Percentiles rank a stretch among this genome's conserved stretches.
Conservation (phyloP, 2,329 filamentous ascomycete genomes). For the Magnaporthiopsis rhizophila region DNA sequence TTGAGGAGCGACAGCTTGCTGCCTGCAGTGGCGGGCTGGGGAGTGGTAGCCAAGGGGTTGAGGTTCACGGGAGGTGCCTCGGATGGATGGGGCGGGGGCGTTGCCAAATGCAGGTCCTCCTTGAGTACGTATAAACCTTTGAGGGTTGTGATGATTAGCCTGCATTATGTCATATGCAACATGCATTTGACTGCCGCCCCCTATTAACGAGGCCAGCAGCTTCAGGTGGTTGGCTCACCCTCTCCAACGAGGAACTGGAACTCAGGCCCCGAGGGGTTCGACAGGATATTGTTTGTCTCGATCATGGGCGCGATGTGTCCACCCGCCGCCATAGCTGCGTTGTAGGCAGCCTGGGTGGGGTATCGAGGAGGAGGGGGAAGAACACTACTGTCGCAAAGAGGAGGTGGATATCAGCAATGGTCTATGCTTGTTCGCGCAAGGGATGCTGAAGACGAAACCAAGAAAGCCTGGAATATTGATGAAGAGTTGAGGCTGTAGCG, state of each 20-base stretch:
- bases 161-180: neutral
- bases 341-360: constrained; percentile 63
- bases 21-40: constrained; percentile 74
- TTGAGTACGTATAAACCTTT: constrained; percentile 86
- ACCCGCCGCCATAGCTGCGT: constrained; percentile 56
- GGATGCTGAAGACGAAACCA: neutral
- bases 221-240: constrained; percentile 45
- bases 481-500: neutral
- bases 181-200: constrained; percentile 3
- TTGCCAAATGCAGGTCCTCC: constrained; percentile 87
- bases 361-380: constrained; percentile 83
- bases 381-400: constrained; percentile 45
- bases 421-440: neutral
- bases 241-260: constrained; percentile 90
- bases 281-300: constrained; percentile 88
- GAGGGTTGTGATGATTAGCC: constrained; percentile 8
- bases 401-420: neutral
- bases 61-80: constrained; percentile 81
- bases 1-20: constrained; percentile 75
- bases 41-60: constrained; percentile 81
- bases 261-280: constrained; percentile 71
- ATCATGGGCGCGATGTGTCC: constrained; percentile 67
- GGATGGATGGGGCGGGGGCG: constrained; percentile 89
- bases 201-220: neutral
- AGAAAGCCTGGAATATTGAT: neutral